phyloP scores from a whole-genome alignment of 441 rosid genomes.

The Erodium trifolium region DNA sequence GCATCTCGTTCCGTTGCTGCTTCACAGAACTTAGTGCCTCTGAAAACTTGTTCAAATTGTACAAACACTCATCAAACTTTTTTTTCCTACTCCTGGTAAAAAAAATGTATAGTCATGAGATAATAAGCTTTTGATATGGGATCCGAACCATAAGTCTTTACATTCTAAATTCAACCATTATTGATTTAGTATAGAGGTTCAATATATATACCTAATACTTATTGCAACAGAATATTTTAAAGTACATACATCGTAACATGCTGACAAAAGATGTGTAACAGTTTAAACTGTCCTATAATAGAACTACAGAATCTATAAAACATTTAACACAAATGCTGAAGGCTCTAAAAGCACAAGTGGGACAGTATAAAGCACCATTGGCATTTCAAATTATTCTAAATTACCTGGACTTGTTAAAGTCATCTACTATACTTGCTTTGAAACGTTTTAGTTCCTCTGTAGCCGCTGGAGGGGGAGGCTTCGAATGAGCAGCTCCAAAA shows the following conservation, averaged over 20 bases:
- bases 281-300: background rate
- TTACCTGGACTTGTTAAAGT: constrained; percentile 42
- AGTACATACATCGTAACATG: background rate
- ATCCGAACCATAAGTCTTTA: too few species aligned
- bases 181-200: background rate
- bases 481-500: constrained; percentile 40
- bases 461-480: constrained; percentile 34
- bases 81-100: constrained; percentile 35
- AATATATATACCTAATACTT: background rate
- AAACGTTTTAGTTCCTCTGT: constrained; percentile 47
- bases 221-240: background rate
- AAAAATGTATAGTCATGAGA: constrained; percentile 19
- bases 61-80: constrained; percentile 33
- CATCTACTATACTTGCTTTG: constrained; percentile 31
- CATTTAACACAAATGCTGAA: background rate
- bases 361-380: constrained; percentile 8
- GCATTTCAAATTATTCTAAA: constrained; percentile 10
- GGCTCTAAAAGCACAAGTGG: constrained; percentile 6
- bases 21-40: constrained; percentile 36
- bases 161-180: background rate
- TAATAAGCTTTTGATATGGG: background rate
- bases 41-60: constrained; percentile 29
- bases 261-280: constrained; percentile 5
- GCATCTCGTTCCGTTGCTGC: constrained; percentile 37
- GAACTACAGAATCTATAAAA: constrained; percentile 7